Percentiles rank a stretch among this genome's conserved stretches.
phyloP scores from a whole-genome alignment of 768 basidiomycete species.

The Mycena filopes region DNA sequence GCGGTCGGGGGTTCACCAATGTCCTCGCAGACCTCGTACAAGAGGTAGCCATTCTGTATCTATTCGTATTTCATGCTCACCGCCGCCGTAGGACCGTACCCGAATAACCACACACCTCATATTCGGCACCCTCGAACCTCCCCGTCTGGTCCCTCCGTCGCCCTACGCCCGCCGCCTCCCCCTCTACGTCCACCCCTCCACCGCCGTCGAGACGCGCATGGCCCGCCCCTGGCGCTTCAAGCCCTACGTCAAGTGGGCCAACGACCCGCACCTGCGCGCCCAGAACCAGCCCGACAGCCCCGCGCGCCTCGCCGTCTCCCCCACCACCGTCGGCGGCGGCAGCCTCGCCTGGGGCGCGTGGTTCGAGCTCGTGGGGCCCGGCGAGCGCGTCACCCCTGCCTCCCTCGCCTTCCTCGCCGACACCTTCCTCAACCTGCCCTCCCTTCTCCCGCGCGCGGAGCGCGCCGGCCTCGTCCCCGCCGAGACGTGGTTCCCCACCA shows the following conservation, averaged over 20 bases:
- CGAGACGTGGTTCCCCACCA: conserved; percentile 66
- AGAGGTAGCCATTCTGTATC: conserved; percentile 46
- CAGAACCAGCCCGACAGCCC: conserved; percentile 52
- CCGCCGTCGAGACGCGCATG: conserved; percentile 39
- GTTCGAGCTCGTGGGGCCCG: conserved; percentile 56
- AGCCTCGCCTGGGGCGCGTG: conserved; percentile 70
- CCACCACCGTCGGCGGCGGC: conserved; percentile 59
- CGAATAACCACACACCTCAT: conserved; percentile 65
- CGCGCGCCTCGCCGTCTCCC: conserved; percentile 44
- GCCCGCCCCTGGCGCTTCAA: conserved; percentile 48
- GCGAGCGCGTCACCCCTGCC: conserved; percentile 57
- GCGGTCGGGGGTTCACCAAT: conserved; percentile 65
- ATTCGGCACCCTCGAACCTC: conserved; percentile 56
- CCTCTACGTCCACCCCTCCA: conserved; percentile 63
- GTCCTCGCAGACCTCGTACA: conserved; percentile 70
- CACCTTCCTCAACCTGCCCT: conserved; percentile 56
- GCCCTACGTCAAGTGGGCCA: conserved; percentile 46
- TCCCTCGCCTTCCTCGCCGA: conserved; percentile 69
- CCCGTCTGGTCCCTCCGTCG: conserved; percentile 58
- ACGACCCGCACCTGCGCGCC: conserved; percentile 52
- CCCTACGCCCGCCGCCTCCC: conserved; percentile 70
- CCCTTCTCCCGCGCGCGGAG: conserved; percentile 59
- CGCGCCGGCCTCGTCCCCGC: conserved; percentile 46
- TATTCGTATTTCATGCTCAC: neutral
- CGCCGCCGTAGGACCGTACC: conserved; percentile 49